Evolutionary conservation across 805 yeast species (phyloP).

Genomic region (Brettanomyces nanus): DNA sequence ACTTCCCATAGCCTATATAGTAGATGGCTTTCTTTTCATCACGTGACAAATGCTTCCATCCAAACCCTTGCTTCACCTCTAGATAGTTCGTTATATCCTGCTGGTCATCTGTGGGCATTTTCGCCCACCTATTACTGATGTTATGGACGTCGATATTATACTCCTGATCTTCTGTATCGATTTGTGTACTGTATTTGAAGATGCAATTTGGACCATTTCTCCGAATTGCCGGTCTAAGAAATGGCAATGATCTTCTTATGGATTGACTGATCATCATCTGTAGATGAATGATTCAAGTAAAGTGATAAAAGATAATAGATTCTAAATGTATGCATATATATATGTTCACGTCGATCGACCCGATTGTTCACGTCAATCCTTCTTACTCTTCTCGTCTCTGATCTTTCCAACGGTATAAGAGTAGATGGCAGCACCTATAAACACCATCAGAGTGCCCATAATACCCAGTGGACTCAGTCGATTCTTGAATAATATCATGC

Average conservation of each 20-base stretch:
- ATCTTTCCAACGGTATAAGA: background rate
- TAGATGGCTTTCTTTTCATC: conserved; percentile 54
- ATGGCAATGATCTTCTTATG: too few relatives aligned
- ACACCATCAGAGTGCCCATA: conserved; percentile 44
- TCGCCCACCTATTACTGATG: conserved; percentile 26
- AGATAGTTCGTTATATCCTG: conserved; percentile 29
- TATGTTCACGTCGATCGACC: background rate
- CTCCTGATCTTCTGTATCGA: conserved; percentile 17
- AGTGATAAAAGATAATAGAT: too few relatives aligned
- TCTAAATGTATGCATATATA: too few relatives aligned
- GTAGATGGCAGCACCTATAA: conserved; percentile 48
- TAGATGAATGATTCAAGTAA: too few relatives aligned
- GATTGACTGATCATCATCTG: too few relatives aligned
- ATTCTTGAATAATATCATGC: conserved; percentile 46
- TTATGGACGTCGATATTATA: conserved; percentile 24
- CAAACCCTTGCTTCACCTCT: conserved; percentile 28
- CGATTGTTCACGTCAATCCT: background rate
- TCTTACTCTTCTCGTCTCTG: background rate
- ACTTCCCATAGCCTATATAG: conserved; percentile 50
- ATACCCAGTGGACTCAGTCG: conserved; percentile 29
- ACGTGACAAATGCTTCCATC: conserved; percentile 31
- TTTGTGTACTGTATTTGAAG: background rate
- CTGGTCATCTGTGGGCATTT: conserved; percentile 26
- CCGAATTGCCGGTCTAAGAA: too few relatives aligned
- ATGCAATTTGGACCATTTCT: too few relatives aligned